These are phyloP conservation scores for Chondrostereum purpureum DNA, from an alignment of 1,284 basidiomycete species.

Conservation along the genomic window DNA sequence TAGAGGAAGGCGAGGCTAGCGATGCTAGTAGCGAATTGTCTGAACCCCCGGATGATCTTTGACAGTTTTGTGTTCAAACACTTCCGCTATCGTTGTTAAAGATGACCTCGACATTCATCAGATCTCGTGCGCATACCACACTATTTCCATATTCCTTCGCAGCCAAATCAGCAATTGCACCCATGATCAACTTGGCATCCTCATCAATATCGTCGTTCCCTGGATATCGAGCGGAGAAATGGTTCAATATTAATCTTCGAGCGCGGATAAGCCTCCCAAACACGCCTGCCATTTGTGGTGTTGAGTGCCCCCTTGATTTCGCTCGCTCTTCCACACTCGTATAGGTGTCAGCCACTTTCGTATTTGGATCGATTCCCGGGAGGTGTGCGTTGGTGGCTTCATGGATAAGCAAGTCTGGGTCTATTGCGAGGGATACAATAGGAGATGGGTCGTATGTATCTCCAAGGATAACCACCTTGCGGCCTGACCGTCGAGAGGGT, in stretches of 20 bases:
- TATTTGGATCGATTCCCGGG: constrained; percentile 55
- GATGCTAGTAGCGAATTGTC: constrained; percentile 70
- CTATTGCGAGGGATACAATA: constrained; percentile 49
- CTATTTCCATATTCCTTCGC: constrained; percentile 42
- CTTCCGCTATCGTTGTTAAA: constrained; percentile 25
- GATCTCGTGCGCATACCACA: constrained; percentile 64
- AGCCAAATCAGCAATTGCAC: constrained; percentile 52
- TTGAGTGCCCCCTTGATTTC: constrained; percentile 84
- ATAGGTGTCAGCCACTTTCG: constrained; percentile 51
- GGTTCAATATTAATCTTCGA: constrained; percentile 70
- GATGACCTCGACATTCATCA: constrained; percentile 48
- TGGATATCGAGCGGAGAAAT: constrained; percentile 70
- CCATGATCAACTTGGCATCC: constrained; percentile 49
- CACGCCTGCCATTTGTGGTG: constrained; percentile 83
- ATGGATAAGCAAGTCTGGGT: constrained; percentile 69
- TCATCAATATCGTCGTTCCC: constrained; percentile 46
- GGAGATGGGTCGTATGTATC: constrained; percentile 76
- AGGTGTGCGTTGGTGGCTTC: constrained; percentile 91
- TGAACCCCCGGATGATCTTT: constrained; percentile 57
- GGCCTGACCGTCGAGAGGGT: constrained; percentile 59
- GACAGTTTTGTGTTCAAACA: constrained; percentile 2
- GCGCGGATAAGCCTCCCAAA: constrained; percentile 74
- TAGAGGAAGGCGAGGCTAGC: constrained; percentile 80
- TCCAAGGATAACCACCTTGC: constrained; percentile 74
- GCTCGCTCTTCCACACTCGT: constrained; percentile 63